These are phyloP conservation scores for Cerrena zonata DNA, from an alignment of 1,284 basidiomycete species.

Conservation along the genomic window DNA sequence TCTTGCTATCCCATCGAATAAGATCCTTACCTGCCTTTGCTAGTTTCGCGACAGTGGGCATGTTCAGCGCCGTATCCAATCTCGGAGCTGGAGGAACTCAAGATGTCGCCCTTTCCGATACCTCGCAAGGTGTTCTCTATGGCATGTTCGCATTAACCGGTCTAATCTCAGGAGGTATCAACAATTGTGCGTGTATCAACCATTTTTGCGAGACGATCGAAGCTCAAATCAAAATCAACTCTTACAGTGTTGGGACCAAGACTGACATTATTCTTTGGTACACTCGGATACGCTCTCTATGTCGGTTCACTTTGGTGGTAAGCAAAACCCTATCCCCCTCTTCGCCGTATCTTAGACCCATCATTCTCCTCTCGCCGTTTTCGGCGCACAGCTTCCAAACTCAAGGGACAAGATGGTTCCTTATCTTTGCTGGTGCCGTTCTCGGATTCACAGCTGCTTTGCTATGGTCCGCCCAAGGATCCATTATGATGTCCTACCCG, in stretches of 20 bases:
- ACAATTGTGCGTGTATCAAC: conserved; percentile 33
- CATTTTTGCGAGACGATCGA: background rate
- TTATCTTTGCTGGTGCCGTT: conserved; percentile 50
- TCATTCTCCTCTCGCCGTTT: background rate
- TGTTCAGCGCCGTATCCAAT: conserved; percentile 46
- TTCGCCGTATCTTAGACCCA: background rate
- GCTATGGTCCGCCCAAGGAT: conserved; percentile 55
- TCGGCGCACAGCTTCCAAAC: conserved; percentile 26
- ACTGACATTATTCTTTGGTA: conserved; percentile 43
- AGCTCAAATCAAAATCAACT: background rate
- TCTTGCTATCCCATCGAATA: conserved; percentile 16
- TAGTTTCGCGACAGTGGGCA: conserved; percentile 40
- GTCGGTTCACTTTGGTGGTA: conserved; percentile 41
- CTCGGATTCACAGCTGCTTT: conserved; percentile 56
- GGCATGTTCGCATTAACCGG: conserved; percentile 41
- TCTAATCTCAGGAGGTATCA: conserved; percentile 42
- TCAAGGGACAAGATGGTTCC: conserved; percentile 36
- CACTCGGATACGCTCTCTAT: conserved; percentile 43
- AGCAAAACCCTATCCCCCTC: conserved; percentile 8
- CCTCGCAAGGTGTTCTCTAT: conserved; percentile 41
- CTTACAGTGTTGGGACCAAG: conserved; percentile 40
- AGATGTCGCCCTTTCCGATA: conserved; percentile 37
- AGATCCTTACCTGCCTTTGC: background rate
- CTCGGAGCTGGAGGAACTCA: conserved; percentile 43
- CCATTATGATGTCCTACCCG: conserved; percentile 53